These are phyloP conservation scores for Papilionanthe hybrid DNA, from an alignment of 116 monocot species.

Conservation along the genomic window DNA sequence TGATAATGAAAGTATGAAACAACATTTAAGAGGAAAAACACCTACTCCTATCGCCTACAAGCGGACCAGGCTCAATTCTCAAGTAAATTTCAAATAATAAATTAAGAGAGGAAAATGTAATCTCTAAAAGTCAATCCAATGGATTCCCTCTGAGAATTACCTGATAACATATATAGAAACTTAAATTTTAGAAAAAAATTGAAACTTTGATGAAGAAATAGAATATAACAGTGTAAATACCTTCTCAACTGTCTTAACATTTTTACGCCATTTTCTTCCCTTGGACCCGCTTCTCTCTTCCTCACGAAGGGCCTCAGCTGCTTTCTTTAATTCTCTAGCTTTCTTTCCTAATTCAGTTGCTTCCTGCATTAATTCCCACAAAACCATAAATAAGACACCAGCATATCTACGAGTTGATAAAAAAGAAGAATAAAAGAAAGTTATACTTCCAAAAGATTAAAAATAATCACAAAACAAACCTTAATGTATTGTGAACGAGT, in stretches of 20 bases:
- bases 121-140: not conserved
- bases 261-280: constrained; percentile 96
- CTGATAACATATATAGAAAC: not conserved
- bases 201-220: not conserved
- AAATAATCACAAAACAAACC: constrained; percentile 31
- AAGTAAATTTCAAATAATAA: not conserved
- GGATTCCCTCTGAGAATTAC: not conserved
- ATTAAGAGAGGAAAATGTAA: not conserved
- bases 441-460: not conserved
- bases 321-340: constrained; percentile 90
- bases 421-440: not conserved
- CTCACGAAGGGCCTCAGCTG: constrained; percentile 81
- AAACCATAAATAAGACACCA: constrained; percentile 1
- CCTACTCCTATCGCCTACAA: not conserved
- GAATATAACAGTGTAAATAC: constrained; percentile 15
- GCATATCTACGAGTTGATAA: not conserved
- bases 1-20: too few species aligned
- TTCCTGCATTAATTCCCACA: constrained; percentile 41
- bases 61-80: not conserved
- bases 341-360: constrained; percentile 98
- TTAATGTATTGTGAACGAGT: constrained; percentile 99
- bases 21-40: not conserved
- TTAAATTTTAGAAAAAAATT: not conserved
- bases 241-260: constrained; percentile 96
- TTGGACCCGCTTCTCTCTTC: constrained; percentile 86